Evolutionary conservation across 2,329 filamentous ascomycete genomes (phyloP), one percentile per base, ranked within the genome.

Genomic region (Botryosphaeria dothidea): DNA sequence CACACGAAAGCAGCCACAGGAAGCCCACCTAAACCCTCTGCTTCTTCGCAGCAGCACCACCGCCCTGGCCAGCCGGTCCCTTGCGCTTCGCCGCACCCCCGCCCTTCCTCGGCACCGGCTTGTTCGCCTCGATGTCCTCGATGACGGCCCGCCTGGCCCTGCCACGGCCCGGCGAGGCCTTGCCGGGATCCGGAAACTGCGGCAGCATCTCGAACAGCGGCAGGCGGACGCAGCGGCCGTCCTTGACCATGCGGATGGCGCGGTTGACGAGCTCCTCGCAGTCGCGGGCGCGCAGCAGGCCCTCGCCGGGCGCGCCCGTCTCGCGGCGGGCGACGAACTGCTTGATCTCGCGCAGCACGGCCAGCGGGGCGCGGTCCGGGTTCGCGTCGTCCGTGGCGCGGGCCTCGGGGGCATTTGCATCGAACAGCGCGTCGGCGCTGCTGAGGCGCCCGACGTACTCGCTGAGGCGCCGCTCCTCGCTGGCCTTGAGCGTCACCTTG

Each of bases 401-500:
- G 4, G 72, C 68, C 13, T 48, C 62, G 15, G 62, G 65, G n/a
- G 65, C 67, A 3, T 69, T 69, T 2, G 66, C 54, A 0, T 68
- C 65, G 9, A 49, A 51, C 1, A 64, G 41, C 17, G 67, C 52
- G 5, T 69, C 71, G 5, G 64, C 46, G 2, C 71, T 67, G n/a
- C 74, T 61, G 57, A 71, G 71, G 27, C 70, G 69, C 0, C 70
- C 69, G 67, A 71, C 76, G 3, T 71, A 45, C 1, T 8, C 65
- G 46, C 74, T 72, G 3, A 78, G 67, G 9, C 76, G 75, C 7
- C 65, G 64, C 54, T 75, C 71, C 62, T 78, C 76, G 0, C 72
- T 73, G 66, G 75, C 76, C 69, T 78, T 78, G 60, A 78, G 66
- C 2, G 65, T 48, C 34, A 78, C 70, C 13, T 71, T 68, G 66